Percentiles rank a stretch among this genome's conserved stretches.
phyloP scores from a whole-genome alignment of 176 grass and related monocot genomes.

The Ensete glaucum region DNA sequence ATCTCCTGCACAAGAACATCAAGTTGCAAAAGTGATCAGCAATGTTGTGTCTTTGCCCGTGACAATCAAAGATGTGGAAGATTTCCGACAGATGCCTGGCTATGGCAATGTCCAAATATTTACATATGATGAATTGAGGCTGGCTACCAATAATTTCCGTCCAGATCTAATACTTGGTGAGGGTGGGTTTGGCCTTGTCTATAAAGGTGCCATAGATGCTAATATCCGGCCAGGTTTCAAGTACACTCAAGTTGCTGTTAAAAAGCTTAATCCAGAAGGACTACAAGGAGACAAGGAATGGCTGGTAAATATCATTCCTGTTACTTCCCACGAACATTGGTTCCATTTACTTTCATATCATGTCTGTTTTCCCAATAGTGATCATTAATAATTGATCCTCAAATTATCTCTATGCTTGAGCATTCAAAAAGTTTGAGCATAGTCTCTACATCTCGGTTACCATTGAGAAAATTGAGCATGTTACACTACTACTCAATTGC shows the following conservation, averaged over 20 bases:
- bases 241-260: conserved; percentile 75
- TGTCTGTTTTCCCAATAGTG: neutral
- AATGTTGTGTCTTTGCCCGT: no score
- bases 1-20: no score
- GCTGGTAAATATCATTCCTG: conserved; percentile 26
- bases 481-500: no score
- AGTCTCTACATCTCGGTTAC: no score
- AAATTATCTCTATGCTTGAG: neutral
- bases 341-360: conserved; percentile 13
- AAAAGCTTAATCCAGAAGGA: conserved; percentile 56
- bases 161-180: conserved; percentile 88
- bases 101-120: conserved; percentile 83
- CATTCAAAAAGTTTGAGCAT: neutral
- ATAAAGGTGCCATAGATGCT: conserved; percentile 83
- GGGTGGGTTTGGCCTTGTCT: conserved; percentile 91
- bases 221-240: conserved; percentile 60
- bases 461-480: no score
- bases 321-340: neutral
- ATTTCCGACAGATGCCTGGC: conserved; percentile 54
- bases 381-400: conserved; percentile 1
- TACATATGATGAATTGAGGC: conserved; percentile 61
- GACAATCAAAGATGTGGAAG: conserved; percentile 54
- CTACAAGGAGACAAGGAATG: no score
- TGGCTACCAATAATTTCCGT: conserved; percentile 78
- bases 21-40: no score